phyloP scores from a whole-genome alignment of 2,329 filamentous ascomycete genomes.

The Bipolaris cookei region DNA sequence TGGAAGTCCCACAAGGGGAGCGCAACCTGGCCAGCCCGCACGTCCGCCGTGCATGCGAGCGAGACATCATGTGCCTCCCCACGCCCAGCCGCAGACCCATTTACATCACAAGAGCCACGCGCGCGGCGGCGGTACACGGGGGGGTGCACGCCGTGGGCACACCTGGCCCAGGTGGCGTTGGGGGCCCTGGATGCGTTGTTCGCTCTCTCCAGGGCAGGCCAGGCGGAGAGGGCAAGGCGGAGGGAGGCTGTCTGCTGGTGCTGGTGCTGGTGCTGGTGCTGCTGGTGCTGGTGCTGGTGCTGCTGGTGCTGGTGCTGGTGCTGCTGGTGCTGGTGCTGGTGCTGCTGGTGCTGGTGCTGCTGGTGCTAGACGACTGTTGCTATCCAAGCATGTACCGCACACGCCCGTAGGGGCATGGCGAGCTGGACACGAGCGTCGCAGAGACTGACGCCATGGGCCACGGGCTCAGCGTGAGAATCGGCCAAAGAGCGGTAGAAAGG shows the following conservation, averaged over 20 bases:
- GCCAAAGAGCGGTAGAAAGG: conserved; percentile 17
- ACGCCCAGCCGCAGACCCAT: conserved; percentile 38
- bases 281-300: too few relatives aligned
- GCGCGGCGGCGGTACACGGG: conserved; percentile 22
- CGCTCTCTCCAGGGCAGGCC: background rate
- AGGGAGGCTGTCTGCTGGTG: background rate
- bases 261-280: too few relatives aligned
- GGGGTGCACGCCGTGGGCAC: conserved; percentile 16
- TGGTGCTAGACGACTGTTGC: too few relatives aligned
- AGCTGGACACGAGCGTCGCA: conserved; percentile 12
- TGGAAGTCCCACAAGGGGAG: conserved; percentile 37
- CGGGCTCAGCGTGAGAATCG: conserved; percentile 2
- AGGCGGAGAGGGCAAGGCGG: too few relatives aligned
- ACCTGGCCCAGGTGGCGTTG: conserved; percentile 12
- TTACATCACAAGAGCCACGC: conserved; percentile 27
- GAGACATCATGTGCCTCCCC: conserved; percentile 43
- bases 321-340: too few relatives aligned
- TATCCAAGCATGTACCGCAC: too few relatives aligned
- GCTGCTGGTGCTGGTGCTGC: too few relatives aligned
- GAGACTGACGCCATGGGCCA: conserved; percentile 8
- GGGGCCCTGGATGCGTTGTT: conserved; percentile 18
- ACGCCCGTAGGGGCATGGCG: background rate
- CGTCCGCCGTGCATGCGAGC: conserved; percentile 18
- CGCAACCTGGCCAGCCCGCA: conserved; percentile 28
- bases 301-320: too few relatives aligned